Base-by-base conservation (phyloP, 1,139 yeast genomes). In the Saccharomyces hybrid region DNA sequence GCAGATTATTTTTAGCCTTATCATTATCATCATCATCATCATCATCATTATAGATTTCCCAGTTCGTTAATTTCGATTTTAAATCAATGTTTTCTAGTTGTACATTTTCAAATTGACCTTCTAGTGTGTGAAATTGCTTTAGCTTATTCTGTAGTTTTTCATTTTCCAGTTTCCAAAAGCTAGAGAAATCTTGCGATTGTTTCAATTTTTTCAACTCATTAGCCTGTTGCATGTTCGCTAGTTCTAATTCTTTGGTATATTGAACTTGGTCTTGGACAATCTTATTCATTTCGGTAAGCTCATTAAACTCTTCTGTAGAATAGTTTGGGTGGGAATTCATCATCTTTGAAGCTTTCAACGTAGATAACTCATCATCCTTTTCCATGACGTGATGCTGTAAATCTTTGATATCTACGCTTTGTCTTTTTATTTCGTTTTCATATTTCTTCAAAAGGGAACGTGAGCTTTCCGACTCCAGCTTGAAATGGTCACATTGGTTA, bases 221-320 rank as follows among this genome's bases (percentile, higher is more conserved):
- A 8, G 78, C 72, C 55, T 80, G 80, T 50, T 76, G 75, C 25
- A 77, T 69, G 48, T 78, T 69, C 53, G 79, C 77, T 6, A 77
- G 73, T 55, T 84, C 86, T 46, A 85, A 67, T 50, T 81, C 78
- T 51, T 77, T 75, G 44, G 84, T 76, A 61, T 84, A 81, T 47
- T 77, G 74, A 53, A 81, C 73, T 55, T 86, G 80, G 54, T 75
- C 84, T 34, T 80, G 74, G 38, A 87, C 76, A 60, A 84, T 82
- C 46, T 74, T 73, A 60, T 82, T 80, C 29, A 84, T 66, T 2
- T 62, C 55, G 4, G 66, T 59, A 38, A 69, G 52, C 48, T 65
- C 68, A 46, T 64, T 59, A 8, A 61, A 46, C 28, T 61, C 65
- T 48, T 62, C 67, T 8, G 69, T 64, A 32, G 59, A 57, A 51